Conservation (phyloP, 1,284 basidiomycete species). For the Boletus smithii region DNA sequence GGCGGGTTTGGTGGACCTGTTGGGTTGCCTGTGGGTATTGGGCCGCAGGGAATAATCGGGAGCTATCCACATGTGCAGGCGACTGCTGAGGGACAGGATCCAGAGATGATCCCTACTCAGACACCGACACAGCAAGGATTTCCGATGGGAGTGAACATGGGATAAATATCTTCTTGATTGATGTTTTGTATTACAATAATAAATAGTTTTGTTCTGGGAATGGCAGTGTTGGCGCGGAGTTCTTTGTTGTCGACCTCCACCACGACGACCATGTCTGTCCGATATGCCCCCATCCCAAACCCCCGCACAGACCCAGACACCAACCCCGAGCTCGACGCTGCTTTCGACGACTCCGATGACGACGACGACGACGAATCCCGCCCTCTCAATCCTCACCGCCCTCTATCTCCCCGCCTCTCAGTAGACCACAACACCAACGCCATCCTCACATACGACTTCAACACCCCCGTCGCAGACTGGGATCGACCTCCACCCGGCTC, state of each 20-base stretch:
- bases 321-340: conserved; percentile 68
- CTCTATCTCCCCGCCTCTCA: conserved; percentile 31
- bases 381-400: conserved; percentile 44
- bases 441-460: conserved; percentile 75
- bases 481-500: conserved; percentile 80
- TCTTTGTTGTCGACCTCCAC: not conserved
- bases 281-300: conserved; percentile 69
- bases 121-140: conserved; percentile 25
- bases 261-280: conserved; percentile 42
- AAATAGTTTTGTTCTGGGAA: not conserved
- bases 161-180: conserved; percentile 1
- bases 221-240: conserved; percentile 15
- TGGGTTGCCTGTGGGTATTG: conserved; percentile 24
- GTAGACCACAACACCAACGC: conserved; percentile 8
- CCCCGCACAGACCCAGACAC: conserved; percentile 50
- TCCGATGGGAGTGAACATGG: conserved; percentile 16
- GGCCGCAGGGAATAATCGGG: conserved; percentile 22
- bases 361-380: conserved; percentile 60
- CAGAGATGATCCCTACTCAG: conserved; percentile 16
- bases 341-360: conserved; percentile 72
- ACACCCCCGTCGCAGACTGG: conserved; percentile 72
- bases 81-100: conserved; percentile 8
- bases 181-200: not conserved
- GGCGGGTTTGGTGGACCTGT: conserved; percentile 31
- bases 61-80: conserved; percentile 15